These are phyloP conservation scores for Tremella yokohamensis DNA, from an alignment of 768 basidiomycete genomes.

Conservation along the genomic window DNA sequence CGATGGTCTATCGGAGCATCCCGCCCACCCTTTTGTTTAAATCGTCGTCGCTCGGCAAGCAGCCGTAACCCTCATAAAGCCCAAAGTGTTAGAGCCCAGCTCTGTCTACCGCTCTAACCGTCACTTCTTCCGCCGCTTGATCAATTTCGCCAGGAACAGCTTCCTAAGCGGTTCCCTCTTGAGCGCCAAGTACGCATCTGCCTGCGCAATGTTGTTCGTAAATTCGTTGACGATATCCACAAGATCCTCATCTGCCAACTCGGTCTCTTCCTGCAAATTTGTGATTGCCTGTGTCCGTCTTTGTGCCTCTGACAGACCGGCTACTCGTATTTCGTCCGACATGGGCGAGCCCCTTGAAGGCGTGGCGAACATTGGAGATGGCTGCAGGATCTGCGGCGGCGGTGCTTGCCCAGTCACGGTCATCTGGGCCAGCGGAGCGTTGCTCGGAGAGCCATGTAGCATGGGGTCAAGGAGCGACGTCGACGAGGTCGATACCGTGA, in stretches of 20 bases:
- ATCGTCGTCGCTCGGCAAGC: no score
- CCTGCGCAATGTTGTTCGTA: conserved; percentile 25
- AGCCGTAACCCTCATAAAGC: no score
- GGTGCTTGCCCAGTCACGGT: no score
- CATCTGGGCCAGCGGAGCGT: no score
- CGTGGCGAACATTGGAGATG: conserved; percentile 3
- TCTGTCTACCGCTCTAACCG: background rate
- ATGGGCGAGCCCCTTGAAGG: background rate
- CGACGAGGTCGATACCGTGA: background rate
- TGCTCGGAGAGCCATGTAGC: no score
- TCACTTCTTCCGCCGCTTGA: conserved; percentile 21
- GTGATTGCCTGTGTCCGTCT: conserved; percentile 31
- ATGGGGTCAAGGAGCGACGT: no score
- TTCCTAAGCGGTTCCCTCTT: conserved; percentile 24
- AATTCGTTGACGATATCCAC: conserved; percentile 38
- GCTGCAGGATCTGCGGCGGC: background rate
- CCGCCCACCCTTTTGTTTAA: no score
- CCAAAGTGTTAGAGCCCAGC: no score
- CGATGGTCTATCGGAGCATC: no score
- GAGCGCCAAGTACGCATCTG: conserved; percentile 38
- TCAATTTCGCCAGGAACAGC: conserved; percentile 26
- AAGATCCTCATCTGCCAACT: conserved; percentile 37
- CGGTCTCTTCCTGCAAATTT: conserved; percentile 20
- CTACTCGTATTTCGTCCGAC: conserved; percentile 10
- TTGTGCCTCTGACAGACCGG: conserved; percentile 27